phyloP scores from a whole-genome alignment of 2,329 filamentous ascomycete genomes.

The Immersiporthe knoxdaviesiana region DNA sequence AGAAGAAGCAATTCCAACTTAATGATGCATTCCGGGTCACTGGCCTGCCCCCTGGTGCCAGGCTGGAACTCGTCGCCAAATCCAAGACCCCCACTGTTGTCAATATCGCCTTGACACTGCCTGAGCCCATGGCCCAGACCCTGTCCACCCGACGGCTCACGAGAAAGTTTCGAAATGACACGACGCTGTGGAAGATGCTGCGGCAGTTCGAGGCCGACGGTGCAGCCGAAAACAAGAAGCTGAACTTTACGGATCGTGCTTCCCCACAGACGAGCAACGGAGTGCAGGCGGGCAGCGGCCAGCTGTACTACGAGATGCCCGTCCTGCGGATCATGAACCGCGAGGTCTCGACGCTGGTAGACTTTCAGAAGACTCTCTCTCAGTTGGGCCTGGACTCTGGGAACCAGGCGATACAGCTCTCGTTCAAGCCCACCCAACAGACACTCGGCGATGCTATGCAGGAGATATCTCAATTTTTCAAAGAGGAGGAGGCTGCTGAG shows the following conservation, averaged over 20 bases:
- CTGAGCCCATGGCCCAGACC: slow-evolving; percentile 67
- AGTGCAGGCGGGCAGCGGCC: slow-evolving; percentile 63
- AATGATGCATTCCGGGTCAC: slow-evolving; percentile 60
- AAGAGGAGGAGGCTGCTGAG: slow-evolving; percentile 45
- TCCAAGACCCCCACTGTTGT: slow-evolving; percentile 85
- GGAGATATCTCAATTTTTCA: slow-evolving; percentile 78
- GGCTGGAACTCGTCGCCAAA: slow-evolving; percentile 86
- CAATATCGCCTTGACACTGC: slow-evolving; percentile 85
- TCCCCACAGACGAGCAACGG: slow-evolving; percentile 65
- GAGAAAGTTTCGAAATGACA: slow-evolving; percentile 86
- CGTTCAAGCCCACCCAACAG: slow-evolving; percentile 74
- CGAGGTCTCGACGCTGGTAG: slow-evolving; percentile 74
- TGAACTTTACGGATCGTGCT: slow-evolving; percentile 85
- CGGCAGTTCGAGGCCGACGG: slow-evolving; percentile 85
- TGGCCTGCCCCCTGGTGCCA: slow-evolving; percentile 76
- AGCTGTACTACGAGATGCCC: slow-evolving; percentile 86
- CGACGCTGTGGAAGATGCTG: slow-evolving; percentile 85
- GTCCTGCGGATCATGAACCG: slow-evolving; percentile 82
- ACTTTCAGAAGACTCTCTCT: slow-evolving; percentile 85
- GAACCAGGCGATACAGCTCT: slow-evolving; percentile 76
- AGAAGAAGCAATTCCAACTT: slow-evolving; percentile 73
- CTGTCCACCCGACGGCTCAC: slow-evolving; percentile 70
- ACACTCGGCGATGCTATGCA: slow-evolving; percentile 85
- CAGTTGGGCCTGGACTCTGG: slow-evolving; percentile 88
- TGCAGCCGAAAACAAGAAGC: slow-evolving; percentile 59